Base-by-base conservation (phyloP, 352 stramenopile genomes). In the Thraustotheca clavata region DNA sequence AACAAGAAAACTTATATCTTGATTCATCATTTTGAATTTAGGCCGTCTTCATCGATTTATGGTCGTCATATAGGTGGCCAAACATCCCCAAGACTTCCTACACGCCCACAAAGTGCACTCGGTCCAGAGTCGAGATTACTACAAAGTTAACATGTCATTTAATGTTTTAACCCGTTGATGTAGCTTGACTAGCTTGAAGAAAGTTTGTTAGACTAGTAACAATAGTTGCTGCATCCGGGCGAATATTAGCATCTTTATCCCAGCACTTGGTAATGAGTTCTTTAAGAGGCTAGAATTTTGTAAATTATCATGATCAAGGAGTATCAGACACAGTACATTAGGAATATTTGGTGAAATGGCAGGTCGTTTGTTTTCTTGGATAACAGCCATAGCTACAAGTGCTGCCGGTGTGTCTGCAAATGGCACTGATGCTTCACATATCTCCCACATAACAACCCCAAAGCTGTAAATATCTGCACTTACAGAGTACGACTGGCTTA, bases 391-490 rank as follows among this genome's bases (percentile, higher is more conserved):
- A 3, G 80, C 76, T 0, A 92, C 73, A 36, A 82, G 71, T 20
- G 70, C 70, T 3, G 77, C 80, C 0, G 75, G 43, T 12, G 89
- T 29, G 47, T 82, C 77, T 1, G 74, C 76, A 57, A 90, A 92
- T 9, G 83, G 83, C 1, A 80, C 72, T 1, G 79, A 49, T 0
- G 47, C 62, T 49, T 90, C 83, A 36, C 83, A 89, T 24, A 92
- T 89, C 60, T 92, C 83, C 80, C 83, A 92, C 69, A 90, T 70
- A 39, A 91, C 83, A 49, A 90, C 67, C 0, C 75, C 83, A 69
- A 90, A 87, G 67, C 83, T 90, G 77, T 92, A 90, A 49, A 92
- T 76, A 32, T 92, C 79, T 0, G 79, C 80, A 24, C 76, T 78
- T 1, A 90, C 67, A 2, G 80, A 89, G 54, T 92, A 90, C 29